Conservation (phyloP, 2,329 filamentous ascomycete species). For the Cytospora schulzeri region DNA sequence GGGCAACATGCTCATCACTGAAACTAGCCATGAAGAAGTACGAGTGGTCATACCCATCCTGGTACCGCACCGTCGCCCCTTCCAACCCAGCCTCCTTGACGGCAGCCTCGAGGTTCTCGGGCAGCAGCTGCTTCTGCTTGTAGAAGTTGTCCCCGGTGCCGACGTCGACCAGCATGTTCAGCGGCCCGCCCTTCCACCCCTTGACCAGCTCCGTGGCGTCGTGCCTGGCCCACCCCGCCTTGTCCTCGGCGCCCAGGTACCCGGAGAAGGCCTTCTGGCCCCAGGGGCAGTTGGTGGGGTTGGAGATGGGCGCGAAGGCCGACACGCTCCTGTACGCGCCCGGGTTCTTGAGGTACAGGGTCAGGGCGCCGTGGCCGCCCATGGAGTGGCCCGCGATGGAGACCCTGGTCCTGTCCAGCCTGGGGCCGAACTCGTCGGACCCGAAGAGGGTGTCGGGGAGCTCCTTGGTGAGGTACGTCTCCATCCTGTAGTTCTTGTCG, state of each 20-base stretch:
- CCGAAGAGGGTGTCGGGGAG: slow-evolving; percentile 77
- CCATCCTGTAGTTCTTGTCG: slow-evolving; percentile 84
- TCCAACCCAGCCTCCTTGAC: slow-evolving; percentile 74
- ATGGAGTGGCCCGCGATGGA: slow-evolving; percentile 94
- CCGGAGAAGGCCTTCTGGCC: slow-evolving; percentile 92
- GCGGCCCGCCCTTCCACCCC: slow-evolving; percentile 66
- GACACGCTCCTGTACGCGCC: slow-evolving; percentile 86
- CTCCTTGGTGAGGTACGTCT: slow-evolving; percentile 86
- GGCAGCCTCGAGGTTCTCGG: slow-evolving; percentile 86
- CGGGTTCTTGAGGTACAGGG: slow-evolving; percentile 88
- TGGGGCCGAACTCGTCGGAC: slow-evolving; percentile 61
- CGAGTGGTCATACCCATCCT: slow-evolving; percentile 92
- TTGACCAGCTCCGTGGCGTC: slow-evolving; percentile 90
- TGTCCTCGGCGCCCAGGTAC: slow-evolving; percentile 75
- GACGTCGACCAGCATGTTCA: slow-evolving; percentile 86
- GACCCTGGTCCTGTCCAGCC: slow-evolving; percentile 70
- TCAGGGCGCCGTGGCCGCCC: slow-evolving; percentile 95
- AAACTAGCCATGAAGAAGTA: slow-evolving; percentile 97
- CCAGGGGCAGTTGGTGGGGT: slow-evolving; percentile 86
- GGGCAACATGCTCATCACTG: slow-evolving; percentile 84
- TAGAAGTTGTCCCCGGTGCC: slow-evolving; percentile 97
- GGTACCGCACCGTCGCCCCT: slow-evolving; percentile 79
- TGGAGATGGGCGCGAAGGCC: slow-evolving; percentile 87
- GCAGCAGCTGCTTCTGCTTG: slow-evolving; percentile 87
- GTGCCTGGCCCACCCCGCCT: slow-evolving; percentile 80